Evolutionary conservation across 441 rosid species (phyloP), one percentile per base, ranked within the genome.

Genomic region (Adansonia grandidieri): DNA sequence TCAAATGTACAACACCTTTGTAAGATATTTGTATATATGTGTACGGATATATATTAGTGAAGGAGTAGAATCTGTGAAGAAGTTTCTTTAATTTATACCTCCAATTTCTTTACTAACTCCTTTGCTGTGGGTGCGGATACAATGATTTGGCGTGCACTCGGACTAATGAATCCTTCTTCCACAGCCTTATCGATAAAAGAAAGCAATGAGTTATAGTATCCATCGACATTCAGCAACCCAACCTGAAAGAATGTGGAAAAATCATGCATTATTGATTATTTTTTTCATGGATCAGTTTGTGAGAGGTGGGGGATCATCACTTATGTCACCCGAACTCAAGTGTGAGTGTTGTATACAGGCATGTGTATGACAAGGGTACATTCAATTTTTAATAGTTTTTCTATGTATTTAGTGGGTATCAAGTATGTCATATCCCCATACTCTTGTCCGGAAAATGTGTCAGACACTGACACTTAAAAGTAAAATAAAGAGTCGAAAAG

Each of bases 181-280:
- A 91, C 96, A 0, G 96, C 96, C 84, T 88, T 91, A 71, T 91
- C 96, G 11, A 91, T 88, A 76, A 91, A 91, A 7, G 92, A 91
- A 45, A 91, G 89, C 78, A 91, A 83, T 58, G 96, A 90, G 77
- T 91, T 91, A 86, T 91, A 91, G 90, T 88, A 91, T 76, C 96
- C 96, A 84, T 91, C 96, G 67, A 91, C 96, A 79, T 91, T 91
- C 54, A 91, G 85, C 90, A 91, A 85, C 74, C 89, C 92, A 82
- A 89, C 89, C 89, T 89, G 81, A 82, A 48, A 81, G 15, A 75
- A 75, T 53, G 51, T 15, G 4, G 57, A 72, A 45, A 45, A 77
- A 71, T 28, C 19, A 40, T 48, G 10, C 54, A 22, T 3, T 19
- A 14, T 74, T 28, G 50, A 66, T 24, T 50, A 32, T 14, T 72